Evolutionary conservation across 2,329 filamentous ascomycete species (phyloP).

Genomic region (Aspergillus caelatus): DNA sequence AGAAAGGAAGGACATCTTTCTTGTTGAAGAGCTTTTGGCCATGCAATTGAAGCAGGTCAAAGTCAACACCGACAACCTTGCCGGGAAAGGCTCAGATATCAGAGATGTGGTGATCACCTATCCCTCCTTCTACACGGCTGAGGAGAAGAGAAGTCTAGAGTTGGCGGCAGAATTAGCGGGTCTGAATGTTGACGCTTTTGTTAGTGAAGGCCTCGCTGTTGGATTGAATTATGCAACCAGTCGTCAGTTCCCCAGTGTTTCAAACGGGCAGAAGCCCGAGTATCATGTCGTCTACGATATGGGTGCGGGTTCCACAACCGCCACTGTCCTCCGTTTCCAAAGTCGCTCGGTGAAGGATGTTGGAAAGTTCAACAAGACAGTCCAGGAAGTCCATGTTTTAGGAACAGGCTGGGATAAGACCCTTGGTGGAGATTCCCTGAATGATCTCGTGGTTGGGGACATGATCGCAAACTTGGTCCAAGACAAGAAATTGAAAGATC

Average conservation of each 20-base stretch:
- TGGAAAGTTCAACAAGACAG: conserved; percentile 91
- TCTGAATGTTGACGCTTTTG: conserved; percentile 78
- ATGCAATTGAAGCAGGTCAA: conserved; percentile 95
- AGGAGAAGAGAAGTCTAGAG: conserved; percentile 85
- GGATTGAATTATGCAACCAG: conserved; percentile 93
- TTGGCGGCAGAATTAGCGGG: conserved; percentile 85
- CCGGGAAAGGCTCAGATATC: conserved; percentile 73
- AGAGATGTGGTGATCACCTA: conserved; percentile 86
- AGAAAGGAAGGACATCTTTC: conserved; percentile 64
- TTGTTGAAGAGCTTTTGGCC: conserved; percentile 89
- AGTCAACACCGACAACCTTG: conserved; percentile 81
- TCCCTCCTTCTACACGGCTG: conserved; percentile 84
- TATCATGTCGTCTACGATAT: conserved; percentile 95
- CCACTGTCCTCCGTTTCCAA: conserved; percentile 87
- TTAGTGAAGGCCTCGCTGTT: conserved; percentile 89
- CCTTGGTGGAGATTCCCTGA: conserved; percentile 87
- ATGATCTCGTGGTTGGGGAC: conserved; percentile 83
- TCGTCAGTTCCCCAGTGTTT: conserved; percentile 83
- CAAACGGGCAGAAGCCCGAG: conserved; percentile 82
- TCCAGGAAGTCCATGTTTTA: conserved; percentile 91
- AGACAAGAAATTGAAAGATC: conserved; percentile 57
- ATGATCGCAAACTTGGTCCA: conserved; percentile 80
- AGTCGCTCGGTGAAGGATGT: conserved; percentile 86
- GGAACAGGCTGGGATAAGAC: conserved; percentile 87
- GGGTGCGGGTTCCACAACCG: conserved; percentile 92